Base-by-base conservation (phyloP, 2,329 filamentous ascomycete species). In the Chaetomiaceae sp. region DNA sequence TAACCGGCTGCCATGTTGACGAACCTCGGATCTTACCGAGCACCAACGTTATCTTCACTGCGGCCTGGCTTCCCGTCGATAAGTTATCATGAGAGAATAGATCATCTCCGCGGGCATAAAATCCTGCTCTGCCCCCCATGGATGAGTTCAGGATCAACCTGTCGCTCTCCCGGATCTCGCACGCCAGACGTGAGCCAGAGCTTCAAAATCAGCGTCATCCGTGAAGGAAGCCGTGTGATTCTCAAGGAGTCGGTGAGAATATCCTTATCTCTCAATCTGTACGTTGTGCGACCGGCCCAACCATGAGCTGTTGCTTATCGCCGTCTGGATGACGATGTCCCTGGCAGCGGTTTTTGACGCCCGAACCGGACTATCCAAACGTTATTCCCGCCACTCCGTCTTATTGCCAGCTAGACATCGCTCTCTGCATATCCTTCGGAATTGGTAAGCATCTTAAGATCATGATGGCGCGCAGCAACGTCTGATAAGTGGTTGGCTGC, bases 31-130 rank as follows among this genome's bases (percentile, higher is more conserved):
- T 50, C 33, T 18, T 41, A 13, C 51, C 45, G 45, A 9, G 10
- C n/a, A 27, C 20, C 16, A 42, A 50, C 23, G 34, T 42, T 54
- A 46, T 46, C 52, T 49, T 16, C 29, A 13, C 5, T 20, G 27
- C 30, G 13, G 10, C 38, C 23, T 4, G 33, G 20, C n/a, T 7
- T n/a, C n/a, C n/a, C n/a, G n/a, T n/a, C n/a, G 38, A 47, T 21
- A 38, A 30, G 33, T 43, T 54, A 50, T 54, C 46, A 50, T 18
- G 36, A 18, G 2, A 2, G n/a, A n/a, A n/a, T n/a, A 5, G 6
- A 18, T 21, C 41, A 50, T 54, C 52, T 54, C 52, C 52, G 52
- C 52, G 52, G 51, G 38, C 7, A 50, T 42, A 46, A 54, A 44
- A 37, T n/a, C 46, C 20, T 43, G 38, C 18, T 7, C 14, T n/a